These are phyloP conservation scores for Dendrobium nobile DNA, from an alignment of 106 monocot species.

Conservation along the genomic window DNA sequence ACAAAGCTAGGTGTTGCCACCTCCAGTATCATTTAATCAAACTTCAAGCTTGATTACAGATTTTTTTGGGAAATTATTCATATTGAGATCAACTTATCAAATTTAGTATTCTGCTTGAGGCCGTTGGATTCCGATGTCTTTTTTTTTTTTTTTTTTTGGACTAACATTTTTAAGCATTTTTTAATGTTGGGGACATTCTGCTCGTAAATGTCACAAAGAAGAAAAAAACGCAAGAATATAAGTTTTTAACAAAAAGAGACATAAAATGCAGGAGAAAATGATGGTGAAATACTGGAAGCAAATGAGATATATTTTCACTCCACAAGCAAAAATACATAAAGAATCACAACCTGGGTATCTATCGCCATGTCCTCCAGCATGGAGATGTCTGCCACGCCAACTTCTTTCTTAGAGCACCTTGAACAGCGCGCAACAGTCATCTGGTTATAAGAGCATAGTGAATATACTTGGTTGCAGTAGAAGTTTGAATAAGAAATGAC, in stretches of 20 bases:
- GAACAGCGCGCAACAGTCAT: constrained; percentile 93
- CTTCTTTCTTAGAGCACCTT: constrained; percentile 79
- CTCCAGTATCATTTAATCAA: not conserved
- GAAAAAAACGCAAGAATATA: not conserved
- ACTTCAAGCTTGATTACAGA: not conserved
- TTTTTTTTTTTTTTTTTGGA: not conserved
- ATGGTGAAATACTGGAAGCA: not conserved
- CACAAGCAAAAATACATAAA: not conserved
- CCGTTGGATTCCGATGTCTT: not conserved
- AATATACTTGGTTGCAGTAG: not conserved
- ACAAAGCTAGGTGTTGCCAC: not conserved
- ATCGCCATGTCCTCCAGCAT: constrained; percentile 77
- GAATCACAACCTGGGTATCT: constrained; percentile 70
- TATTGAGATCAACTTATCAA: not conserved
- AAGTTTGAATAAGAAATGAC: not conserved
- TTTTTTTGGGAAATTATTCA: not conserved
- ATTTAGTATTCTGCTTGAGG: not conserved
- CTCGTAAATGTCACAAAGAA: not conserved
- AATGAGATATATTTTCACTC: not conserved
- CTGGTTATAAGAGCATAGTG: constrained; percentile 26
- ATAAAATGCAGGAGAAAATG: not conserved
- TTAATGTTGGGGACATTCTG: not conserved
- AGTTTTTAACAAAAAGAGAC: not conserved
- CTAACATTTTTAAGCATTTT: not conserved
- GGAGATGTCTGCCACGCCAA: constrained; percentile 83